phyloP scores from a whole-genome alignment of 1,284 basidiomycete species.

The Rhodotorula sp. region DNA sequence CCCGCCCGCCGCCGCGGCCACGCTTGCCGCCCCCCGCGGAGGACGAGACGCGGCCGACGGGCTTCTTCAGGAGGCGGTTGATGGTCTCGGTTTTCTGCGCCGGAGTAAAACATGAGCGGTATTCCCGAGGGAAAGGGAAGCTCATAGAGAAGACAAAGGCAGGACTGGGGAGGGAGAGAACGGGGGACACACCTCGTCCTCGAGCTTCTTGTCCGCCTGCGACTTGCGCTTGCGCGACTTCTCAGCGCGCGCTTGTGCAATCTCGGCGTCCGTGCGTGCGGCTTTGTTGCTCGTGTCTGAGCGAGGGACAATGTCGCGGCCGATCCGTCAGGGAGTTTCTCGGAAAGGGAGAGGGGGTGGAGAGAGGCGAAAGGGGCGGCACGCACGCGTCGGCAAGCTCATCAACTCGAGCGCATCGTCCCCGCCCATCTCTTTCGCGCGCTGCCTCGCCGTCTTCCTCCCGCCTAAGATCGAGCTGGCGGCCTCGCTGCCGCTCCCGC shows the following conservation, averaged over 20 bases:
- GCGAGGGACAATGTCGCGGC: too few species aligned
- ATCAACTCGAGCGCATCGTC: slow-evolving; percentile 35
- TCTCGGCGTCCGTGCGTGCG: slow-evolving; percentile 28
- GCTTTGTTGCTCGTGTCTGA: slow-evolving; percentile 6
- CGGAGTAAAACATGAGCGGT: background rate
- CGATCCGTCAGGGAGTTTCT: background rate
- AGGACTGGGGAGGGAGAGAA: background rate
- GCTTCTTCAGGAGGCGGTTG: slow-evolving; percentile 43
- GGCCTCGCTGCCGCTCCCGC: slow-evolving; percentile 12
- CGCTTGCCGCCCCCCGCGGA: background rate
- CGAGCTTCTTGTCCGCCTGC: slow-evolving; percentile 41
- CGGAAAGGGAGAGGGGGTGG: background rate
- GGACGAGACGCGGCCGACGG: slow-evolving; percentile 29
- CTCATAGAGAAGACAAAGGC: too few species aligned
- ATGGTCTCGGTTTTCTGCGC: slow-evolving; percentile 42
- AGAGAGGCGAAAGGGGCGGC: too few species aligned
- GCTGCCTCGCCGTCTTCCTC: slow-evolving; percentile 38
- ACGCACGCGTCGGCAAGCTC: slow-evolving; percentile 28
- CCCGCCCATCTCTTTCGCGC: slow-evolving; percentile 40
- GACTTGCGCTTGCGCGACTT: slow-evolving; percentile 34
- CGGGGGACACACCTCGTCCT: slow-evolving; percentile 34
- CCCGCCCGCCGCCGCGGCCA: slow-evolving; percentile 2
- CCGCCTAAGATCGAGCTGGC: slow-evolving; percentile 25
- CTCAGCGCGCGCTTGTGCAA: slow-evolving; percentile 29
- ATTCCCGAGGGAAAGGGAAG: too few species aligned